phyloP scores from a whole-genome alignment of 2,329 filamentous ascomycete genomes.

The Apiospora pterosperma region DNA sequence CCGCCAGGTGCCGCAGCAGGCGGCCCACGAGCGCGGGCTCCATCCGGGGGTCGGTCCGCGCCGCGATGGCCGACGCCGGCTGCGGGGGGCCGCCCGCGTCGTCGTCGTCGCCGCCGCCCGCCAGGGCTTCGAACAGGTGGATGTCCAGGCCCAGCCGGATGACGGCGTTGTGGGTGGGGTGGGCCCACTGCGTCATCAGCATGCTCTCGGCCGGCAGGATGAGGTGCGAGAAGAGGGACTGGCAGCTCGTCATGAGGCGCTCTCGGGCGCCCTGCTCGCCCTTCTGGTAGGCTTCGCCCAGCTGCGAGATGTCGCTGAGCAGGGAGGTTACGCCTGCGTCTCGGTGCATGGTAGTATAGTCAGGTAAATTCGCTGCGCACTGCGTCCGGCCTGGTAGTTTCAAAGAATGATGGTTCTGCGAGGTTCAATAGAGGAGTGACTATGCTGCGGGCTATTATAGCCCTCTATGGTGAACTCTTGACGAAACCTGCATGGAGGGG shows the following conservation, averaged over 20 bases:
- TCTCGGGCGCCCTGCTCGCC: not conserved
- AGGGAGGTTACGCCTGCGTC: not conserved
- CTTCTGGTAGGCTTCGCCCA: not conserved
- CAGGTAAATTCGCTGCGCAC: not conserved
- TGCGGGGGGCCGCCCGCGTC: not conserved
- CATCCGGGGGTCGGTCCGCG: not conserved
- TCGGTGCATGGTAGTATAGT: not conserved
- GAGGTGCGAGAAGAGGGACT: not conserved
- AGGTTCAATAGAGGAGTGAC: too few species aligned
- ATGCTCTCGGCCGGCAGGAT: not conserved
- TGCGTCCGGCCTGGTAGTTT: not conserved
- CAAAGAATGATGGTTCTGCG: not conserved
- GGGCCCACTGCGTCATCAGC: not conserved
- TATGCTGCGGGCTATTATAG: not conserved
- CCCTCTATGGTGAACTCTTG: not conserved
- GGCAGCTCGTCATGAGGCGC: not conserved
- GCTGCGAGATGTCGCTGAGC: not conserved
- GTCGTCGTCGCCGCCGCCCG: fast-evolving
- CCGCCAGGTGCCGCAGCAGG: not conserved
- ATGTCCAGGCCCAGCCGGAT: not conserved
- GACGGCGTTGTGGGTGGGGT: not conserved
- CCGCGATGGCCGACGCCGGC: not conserved
- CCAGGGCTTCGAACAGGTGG: not conserved
- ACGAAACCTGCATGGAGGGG: not conserved
- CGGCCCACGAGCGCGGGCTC: not conserved